phyloP scores from a whole-genome alignment of 305 asterid species.

The Fraxinus sp. region DNA sequence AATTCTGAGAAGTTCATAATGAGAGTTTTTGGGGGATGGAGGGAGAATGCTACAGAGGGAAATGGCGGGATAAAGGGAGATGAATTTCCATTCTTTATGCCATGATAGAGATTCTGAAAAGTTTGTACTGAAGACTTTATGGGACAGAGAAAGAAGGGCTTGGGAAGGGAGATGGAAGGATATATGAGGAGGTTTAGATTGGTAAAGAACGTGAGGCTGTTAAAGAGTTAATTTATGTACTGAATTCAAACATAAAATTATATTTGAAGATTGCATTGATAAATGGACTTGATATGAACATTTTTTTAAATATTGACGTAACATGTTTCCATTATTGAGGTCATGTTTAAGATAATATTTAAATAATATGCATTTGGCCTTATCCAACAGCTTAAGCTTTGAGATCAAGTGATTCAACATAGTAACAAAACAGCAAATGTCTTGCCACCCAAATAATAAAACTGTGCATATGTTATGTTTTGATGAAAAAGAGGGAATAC shows the following conservation, averaged over 20 bases:
- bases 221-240: slow-evolving; percentile 5
- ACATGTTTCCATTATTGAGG: neutral
- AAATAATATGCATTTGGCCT: neutral
- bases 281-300: slow-evolving; percentile 6
- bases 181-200: neutral
- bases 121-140: neutral
- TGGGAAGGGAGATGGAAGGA: neutral
- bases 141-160: neutral
- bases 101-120: neutral
- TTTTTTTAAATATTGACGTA: neutral
- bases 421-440: neutral
- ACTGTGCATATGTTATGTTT: neutral
- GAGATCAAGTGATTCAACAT: neutral
- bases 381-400: neutral
- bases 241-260: neutral
- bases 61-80: neutral
- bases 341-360: neutral
- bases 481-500: neutral
- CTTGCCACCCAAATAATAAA: neutral
- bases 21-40: neutral
- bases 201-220: neutral
- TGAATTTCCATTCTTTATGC: neutral
- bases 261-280: slow-evolving; percentile 2
- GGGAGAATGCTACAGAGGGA: neutral
- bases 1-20: neutral